Base-by-base conservation (phyloP, 2,329 filamentous ascomycete genomes). In the Coleophoma crateriformis region DNA sequence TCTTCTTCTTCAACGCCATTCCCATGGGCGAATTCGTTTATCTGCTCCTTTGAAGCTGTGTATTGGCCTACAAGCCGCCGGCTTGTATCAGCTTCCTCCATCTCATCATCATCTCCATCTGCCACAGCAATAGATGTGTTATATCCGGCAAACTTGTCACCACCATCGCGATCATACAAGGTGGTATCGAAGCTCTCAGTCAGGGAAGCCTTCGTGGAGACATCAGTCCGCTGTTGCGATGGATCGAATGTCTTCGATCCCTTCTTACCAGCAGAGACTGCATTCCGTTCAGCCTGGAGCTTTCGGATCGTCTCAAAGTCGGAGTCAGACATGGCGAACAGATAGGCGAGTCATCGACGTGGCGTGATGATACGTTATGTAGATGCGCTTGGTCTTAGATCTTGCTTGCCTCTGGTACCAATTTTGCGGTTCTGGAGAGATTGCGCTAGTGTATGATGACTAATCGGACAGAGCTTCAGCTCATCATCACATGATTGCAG, bases 261-360 rank as follows among this genome's bases (percentile, higher is more conserved):
- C 76, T 91, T 91, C 76, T 89, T 94, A 57, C 77, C 78, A 63
- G 85, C 82, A 62, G 87, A 80, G 63, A 81, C 78, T 68, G 87
- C 86, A 71, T 95, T 95, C 68, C 91, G 89, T 86, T 95, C 90
- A 71, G 87, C 85, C 77, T 96, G 90, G 67, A 92, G 85, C 77
- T 85, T 87, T 72, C 85, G 85, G 71, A 95, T 87, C 64, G 85
- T 80, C 67, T 94, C 88, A 72, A 95, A 94, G 71, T 95, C 90
- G 71, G 87, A 85, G 75, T 85, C 80, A 72, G 81, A 84, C 81
- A 85, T 85, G 61, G 40, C 45, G 33, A 44, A 15, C 7, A 2
- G 7, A 17, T 44, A 27, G 27, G n/a, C 4, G 39, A 44, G 35
- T 38, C 14, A 38, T 38, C 14, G 35, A n/a, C 35, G 35, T 38